Conservation (phyloP, 169 alveolate species). For the Eimeria acervulina region DNA sequence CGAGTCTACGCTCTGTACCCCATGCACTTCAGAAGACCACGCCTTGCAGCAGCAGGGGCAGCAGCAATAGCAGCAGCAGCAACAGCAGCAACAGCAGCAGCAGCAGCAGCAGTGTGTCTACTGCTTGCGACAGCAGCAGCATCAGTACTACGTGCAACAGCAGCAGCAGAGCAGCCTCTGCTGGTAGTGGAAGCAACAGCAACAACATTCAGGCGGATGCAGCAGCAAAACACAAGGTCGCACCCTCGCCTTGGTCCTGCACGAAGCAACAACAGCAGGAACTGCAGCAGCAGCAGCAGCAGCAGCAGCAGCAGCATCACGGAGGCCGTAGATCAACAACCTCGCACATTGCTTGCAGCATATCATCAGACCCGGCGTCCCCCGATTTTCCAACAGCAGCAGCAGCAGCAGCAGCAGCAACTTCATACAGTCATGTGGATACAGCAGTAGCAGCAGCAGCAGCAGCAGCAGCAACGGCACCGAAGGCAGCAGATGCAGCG, state of each 20-base stretch:
- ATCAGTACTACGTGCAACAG: not conserved
- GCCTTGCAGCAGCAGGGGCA: constrained; percentile 1
- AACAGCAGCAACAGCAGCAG: constrained; percentile 2
- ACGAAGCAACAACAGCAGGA: constrained; percentile 21
- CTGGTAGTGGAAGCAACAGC: constrained; percentile 32
- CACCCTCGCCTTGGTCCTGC: constrained; percentile 30
- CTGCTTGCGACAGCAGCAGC: constrained; percentile 31
- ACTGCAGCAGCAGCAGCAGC: constrained; percentile 44
- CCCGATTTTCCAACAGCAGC: constrained; percentile 16
- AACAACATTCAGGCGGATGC: not conserved
- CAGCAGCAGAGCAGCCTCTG: constrained; percentile 51
- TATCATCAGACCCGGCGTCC: not conserved
- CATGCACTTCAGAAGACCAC: too few relatives aligned
- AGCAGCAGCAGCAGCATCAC: constrained; percentile 65
- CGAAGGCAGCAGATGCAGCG: constrained; percentile 22
- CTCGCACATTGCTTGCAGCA: not conserved
- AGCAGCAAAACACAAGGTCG: not conserved
- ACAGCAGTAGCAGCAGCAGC: constrained; percentile 37
- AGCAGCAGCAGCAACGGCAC: not conserved
- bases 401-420: constrained; percentile 18
- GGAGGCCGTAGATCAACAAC: constrained; percentile 7
- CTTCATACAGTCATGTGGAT: not conserved
- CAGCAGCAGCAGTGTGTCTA: constrained; percentile 7
- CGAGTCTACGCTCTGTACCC: too few relatives aligned
- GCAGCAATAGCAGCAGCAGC: constrained; percentile 49